A percentile compares a stretch with the other conserved stretches of the same genome.
Evolutionary conservation across 2,329 filamentous ascomycete species (phyloP).

Genomic region (Lasiodiplodia theobromae): DNA sequence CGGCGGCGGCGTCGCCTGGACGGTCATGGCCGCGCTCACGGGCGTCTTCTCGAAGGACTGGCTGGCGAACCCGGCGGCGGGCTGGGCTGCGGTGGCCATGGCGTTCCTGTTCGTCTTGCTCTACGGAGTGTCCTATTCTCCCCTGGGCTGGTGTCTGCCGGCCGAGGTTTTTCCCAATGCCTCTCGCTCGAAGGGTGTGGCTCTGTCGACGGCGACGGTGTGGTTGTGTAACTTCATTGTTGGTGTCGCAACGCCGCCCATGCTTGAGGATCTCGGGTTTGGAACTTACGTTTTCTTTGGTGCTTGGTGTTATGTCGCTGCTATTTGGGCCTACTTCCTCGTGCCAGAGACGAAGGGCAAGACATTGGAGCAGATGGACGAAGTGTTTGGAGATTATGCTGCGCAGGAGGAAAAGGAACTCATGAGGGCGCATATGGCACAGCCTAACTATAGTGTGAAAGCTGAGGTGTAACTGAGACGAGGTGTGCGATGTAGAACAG

Average conservation of each 20-base stretch:
- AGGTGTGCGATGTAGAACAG: not conserved
- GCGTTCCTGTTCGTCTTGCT: slow-evolving; percentile 63
- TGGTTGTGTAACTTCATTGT: slow-evolving; percentile 72
- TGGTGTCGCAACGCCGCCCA: slow-evolving; percentile 68
- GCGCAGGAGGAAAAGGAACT: slow-evolving; percentile 43
- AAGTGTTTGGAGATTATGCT: slow-evolving; percentile 42
- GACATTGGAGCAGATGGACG: slow-evolving; percentile 47
- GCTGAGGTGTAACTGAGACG: not conserved
- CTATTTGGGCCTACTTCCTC: slow-evolving; percentile 44
- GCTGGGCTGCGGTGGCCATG: slow-evolving; percentile 55
- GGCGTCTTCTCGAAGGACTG: slow-evolving; percentile 60
- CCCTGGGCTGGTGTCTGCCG: slow-evolving; percentile 41
- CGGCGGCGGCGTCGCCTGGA: slow-evolving; percentile 47
- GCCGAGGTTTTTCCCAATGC: slow-evolving; percentile 30
- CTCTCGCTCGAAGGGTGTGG: slow-evolving; percentile 50
- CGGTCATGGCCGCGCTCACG: slow-evolving; percentile 61
- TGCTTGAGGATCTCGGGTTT: slow-evolving; percentile 64
- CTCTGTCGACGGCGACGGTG: slow-evolving; percentile 67
- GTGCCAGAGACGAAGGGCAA: slow-evolving; percentile 46
- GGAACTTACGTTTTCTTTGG: slow-evolving; percentile 51
- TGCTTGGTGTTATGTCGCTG: slow-evolving; percentile 43
- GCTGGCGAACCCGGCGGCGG: slow-evolving; percentile 57
- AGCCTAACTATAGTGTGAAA: not conserved
- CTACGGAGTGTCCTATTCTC: slow-evolving; percentile 55
- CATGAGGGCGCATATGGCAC: slow-evolving; percentile 2